Base-by-base conservation (phyloP, 139 green algal genomes). In the Chlorella vulgaris region DNA sequence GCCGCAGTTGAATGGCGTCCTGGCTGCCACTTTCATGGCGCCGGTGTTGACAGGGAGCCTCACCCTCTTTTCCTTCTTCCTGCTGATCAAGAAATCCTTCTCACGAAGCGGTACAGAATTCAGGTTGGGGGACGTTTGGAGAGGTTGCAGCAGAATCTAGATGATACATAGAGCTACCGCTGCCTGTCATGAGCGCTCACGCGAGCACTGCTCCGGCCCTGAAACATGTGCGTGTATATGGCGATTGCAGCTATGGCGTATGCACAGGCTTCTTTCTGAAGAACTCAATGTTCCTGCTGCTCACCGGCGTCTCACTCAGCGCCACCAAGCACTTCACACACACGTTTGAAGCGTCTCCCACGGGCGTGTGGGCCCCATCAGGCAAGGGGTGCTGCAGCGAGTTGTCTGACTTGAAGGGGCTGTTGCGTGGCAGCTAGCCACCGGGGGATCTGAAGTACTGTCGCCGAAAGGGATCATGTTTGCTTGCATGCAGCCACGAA, bases 1-100 rank as follows among this genome's bases (percentile, higher is more conserved):
- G 19, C 36, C 28, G 66, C 74, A 86, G 76, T 55, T 86, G 21
- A 82, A 82, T 42, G 70, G 70, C 18, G 73, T 43, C 10, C n/a
- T 86, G 67, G 81, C 81, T 2, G 73, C 38, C 26, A 75, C 43
- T 0, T 65, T 86, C 66, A 63, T 86, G 31, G 61, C 24, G 3
- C 15, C 81, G 0, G 26, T 86, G 5, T 51, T 82, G 8, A 68
- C 68, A 0, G 47, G 18, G 0, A 33, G 67, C 4, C 62, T 86
- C 24, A 50, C 69, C 22, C 2, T 83, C 31, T 60, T 68, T 18
- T 58, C 24, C 77, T 83, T 67, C 77, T 83, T 83, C 26, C 3
- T 69, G 29, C 65, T 83, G 40, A n/a, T 63, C 21, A 81, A 81
- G 29, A 81, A 71, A 60, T 40, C 18, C 15, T 58, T 28, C 39